Evolutionary conservation across 2,329 filamentous ascomycete genomes (phyloP).

Genomic region (Ascochyta viciae-villosae): DNA sequence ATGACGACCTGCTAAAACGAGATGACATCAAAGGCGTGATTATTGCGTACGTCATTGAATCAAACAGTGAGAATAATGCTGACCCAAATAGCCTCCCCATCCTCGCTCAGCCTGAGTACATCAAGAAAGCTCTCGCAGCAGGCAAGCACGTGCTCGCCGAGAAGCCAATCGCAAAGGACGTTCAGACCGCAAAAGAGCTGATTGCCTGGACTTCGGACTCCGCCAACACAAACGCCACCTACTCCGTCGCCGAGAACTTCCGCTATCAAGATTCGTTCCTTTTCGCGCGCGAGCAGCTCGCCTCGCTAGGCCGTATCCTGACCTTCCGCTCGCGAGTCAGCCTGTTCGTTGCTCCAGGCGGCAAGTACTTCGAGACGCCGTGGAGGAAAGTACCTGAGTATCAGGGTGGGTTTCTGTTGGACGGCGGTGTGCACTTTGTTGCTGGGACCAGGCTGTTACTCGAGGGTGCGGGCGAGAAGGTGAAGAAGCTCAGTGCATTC

Average conservation of each 20-base stretch:
- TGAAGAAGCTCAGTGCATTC: conserved; percentile 61
- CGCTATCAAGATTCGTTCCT: conserved; percentile 66
- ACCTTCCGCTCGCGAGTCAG: conserved; percentile 61
- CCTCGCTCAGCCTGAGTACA: conserved; percentile 63
- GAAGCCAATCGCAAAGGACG: conserved; percentile 71
- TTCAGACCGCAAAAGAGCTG: conserved; percentile 59
- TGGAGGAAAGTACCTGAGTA: conserved; percentile 74
- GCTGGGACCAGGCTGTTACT: conserved; percentile 69
- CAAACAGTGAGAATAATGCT: not conserved
- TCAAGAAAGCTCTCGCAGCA: conserved; percentile 65
- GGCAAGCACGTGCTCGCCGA: conserved; percentile 75
- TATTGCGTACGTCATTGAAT: conserved; percentile 53
- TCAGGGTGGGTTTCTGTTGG: conserved; percentile 79
- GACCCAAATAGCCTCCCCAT: conserved; percentile 63
- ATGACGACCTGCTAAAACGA: conserved; percentile 61
- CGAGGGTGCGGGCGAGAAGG: conserved; percentile 50
- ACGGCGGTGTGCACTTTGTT: conserved; percentile 76
- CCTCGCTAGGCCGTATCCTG: conserved; percentile 62
- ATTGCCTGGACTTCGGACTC: conserved; percentile 54
- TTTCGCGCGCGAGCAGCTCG: conserved; percentile 59
- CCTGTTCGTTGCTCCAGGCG: conserved; percentile 55
- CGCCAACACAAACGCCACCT: conserved; percentile 51
- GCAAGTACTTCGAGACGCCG: conserved; percentile 63
- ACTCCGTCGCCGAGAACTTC: conserved; percentile 73
- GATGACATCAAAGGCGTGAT: conserved; percentile 64